phyloP scores from a whole-genome alignment of 441 rosid genomes.

The Pelargonium myrrhifolium region DNA sequence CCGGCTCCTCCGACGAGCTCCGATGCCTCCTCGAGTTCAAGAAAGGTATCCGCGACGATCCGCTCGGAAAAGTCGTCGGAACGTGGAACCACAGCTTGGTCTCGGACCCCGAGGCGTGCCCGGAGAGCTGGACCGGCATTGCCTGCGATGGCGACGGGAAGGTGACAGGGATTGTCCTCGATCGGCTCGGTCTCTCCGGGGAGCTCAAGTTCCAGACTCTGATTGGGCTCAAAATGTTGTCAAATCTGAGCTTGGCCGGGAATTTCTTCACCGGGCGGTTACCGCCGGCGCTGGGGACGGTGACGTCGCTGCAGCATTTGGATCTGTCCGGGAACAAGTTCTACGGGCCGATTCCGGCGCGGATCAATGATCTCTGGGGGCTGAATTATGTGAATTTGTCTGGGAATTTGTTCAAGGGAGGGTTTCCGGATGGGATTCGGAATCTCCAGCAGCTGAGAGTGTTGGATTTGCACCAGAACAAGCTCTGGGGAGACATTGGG shows the following conservation, averaged over 20 bases:
- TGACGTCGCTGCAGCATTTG: constrained; percentile 54
- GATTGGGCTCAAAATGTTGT: constrained; percentile 43
- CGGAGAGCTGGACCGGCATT: constrained; percentile 57
- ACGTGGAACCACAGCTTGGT: constrained; percentile 40
- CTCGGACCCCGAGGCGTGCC: constrained; percentile 40
- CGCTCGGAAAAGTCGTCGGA: constrained; percentile 26
- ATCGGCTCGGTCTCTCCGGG: constrained; percentile 54
- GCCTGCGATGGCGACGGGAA: constrained; percentile 43
- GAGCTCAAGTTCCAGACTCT: constrained; percentile 75
- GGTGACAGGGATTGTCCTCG: constrained; percentile 47
- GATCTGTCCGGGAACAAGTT: constrained; percentile 79
- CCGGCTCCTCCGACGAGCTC: constrained; percentile 35
- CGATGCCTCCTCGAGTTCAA: constrained; percentile 70
- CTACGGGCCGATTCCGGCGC: constrained; percentile 79
- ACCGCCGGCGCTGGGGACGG: constrained; percentile 71
- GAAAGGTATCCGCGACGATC: constrained; percentile 63
- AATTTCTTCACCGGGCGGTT: constrained; percentile 77
- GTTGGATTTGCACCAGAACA: constrained; percentile 62
- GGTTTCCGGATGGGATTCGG: constrained; percentile 47
- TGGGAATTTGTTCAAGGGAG: constrained; percentile 53
- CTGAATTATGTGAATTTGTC: constrained; percentile 68
- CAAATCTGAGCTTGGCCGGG: constrained; percentile 61
- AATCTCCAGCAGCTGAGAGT: constrained; percentile 70
- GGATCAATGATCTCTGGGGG: constrained; percentile 68
- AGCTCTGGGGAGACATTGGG: constrained; percentile 48